phyloP scores from a whole-genome alignment of 306 rosid genomes.

The Casuarina glauca region DNA sequence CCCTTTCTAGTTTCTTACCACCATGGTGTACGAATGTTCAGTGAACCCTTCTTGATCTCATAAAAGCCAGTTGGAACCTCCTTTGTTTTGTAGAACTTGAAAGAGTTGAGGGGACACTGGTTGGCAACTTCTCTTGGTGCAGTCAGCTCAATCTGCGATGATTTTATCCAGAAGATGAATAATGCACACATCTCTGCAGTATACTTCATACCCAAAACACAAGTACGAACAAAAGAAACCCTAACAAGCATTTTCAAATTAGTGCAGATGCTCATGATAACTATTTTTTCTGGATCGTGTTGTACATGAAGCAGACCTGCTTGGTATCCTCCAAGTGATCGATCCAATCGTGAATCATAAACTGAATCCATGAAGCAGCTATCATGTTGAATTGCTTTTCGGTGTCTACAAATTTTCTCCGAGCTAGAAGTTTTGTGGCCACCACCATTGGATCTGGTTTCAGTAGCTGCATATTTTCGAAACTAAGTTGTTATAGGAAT shows the following conservation, averaged over 20 bases:
- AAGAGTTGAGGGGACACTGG: constrained; percentile 53
- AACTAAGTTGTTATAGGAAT: not conserved
- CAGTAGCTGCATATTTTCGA: constrained; percentile 32
- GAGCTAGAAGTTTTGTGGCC: constrained; percentile 49
- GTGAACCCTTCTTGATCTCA: constrained; percentile 37
- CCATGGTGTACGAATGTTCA: constrained; percentile 58
- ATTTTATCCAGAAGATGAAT: not conserved
- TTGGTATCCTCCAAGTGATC: constrained; percentile 59
- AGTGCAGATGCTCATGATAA: not conserved
- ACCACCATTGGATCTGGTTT: constrained; percentile 63
- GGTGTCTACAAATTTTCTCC: constrained; percentile 44
- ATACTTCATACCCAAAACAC: no score
- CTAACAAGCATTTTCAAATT: not conserved
- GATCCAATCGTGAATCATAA: constrained; percentile 68
- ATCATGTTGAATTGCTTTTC: constrained; percentile 63
- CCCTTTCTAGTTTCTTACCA: constrained; percentile 37
- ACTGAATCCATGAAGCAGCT: constrained; percentile 73
- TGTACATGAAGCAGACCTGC: constrained; percentile 29
- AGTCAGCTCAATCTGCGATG: constrained; percentile 35
- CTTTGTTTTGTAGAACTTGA: constrained; percentile 55
- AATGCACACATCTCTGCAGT: not conserved
- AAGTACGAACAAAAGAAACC: not conserved
- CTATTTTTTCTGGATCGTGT: not conserved
- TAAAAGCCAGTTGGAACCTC: constrained; percentile 43
- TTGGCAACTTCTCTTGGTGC: constrained; percentile 52